Percentiles rank a stretch among this genome's conserved stretches.
Conservation (phyloP, 1,139 yeast genomes). For the Fermentozyma sake region DNA sequence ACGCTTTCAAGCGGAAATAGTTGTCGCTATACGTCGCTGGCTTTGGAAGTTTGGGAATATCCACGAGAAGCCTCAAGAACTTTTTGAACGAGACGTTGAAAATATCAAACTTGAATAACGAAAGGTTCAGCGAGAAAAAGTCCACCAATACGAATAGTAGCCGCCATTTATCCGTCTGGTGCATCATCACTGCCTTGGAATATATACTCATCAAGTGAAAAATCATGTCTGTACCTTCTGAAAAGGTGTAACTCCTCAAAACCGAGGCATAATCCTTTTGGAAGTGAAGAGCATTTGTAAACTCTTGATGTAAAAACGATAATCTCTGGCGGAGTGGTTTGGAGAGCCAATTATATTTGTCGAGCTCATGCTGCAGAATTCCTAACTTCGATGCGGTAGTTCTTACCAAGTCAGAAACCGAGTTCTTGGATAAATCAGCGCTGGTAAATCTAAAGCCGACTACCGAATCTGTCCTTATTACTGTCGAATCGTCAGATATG, state of each 20-base stretch:
- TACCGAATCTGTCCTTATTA: too few species aligned
- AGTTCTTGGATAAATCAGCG: too few species aligned
- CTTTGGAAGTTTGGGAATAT: slow-evolving; percentile 10
- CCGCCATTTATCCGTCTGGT: slow-evolving; percentile 27
- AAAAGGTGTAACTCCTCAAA: slow-evolving; percentile 22
- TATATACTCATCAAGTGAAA: slow-evolving; percentile 31
- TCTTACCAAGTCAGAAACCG: slow-evolving; percentile 12
- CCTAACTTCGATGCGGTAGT: slow-evolving; percentile 28
- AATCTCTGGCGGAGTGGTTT: slow-evolving; percentile 21
- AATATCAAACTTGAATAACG: slow-evolving; percentile 14
- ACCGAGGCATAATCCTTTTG: slow-evolving; percentile 14
- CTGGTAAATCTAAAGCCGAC: too few species aligned
- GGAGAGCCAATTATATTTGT: slow-evolving; percentile 23
- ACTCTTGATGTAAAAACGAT: slow-evolving; percentile 24
- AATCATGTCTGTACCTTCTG: slow-evolving; percentile 19
- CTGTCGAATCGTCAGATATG: slow-evolving; percentile 11
- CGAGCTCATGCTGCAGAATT: slow-evolving; percentile 22
- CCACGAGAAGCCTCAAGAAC: slow-evolving; percentile 19
- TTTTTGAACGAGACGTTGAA: slow-evolving; percentile 16
- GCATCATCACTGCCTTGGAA: slow-evolving; percentile 16
- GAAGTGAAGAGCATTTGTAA: slow-evolving; percentile 20
- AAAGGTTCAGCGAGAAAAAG: slow-evolving; percentile 16
- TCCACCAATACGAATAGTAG: slow-evolving; percentile 20
- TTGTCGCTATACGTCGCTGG: slow-evolving; percentile 5
- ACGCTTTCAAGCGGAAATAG: slow-evolving; percentile 6